Conservation (phyloP, 352 stramenopile species). For the Pythium rishiriense region DNA sequence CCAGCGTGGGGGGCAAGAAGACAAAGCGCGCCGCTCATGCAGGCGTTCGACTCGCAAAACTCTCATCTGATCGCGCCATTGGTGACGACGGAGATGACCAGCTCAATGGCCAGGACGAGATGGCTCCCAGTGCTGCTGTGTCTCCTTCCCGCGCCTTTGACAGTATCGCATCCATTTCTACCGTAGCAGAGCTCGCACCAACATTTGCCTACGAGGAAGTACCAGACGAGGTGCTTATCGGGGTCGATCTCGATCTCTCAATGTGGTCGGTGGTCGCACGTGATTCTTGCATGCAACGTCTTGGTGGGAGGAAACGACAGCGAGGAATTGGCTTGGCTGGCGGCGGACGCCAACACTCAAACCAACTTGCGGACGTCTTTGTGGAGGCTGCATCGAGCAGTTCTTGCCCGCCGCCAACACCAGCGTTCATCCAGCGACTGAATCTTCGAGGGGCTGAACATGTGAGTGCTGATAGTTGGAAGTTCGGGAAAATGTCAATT, state of each 20-base stretch:
- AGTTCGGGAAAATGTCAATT: background rate
- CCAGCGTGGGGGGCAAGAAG: background rate
- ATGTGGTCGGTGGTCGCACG: slow-evolving; percentile 67
- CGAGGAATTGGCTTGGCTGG: background rate
- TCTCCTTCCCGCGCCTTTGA: background rate
- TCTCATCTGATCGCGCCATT: slow-evolving; percentile 17
- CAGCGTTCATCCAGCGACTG: slow-evolving; percentile 20
- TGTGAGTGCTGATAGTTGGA: slow-evolving; percentile 21
- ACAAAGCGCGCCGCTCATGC: slow-evolving; percentile 37
- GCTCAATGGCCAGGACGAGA: background rate
- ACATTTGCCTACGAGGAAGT: slow-evolving; percentile 62
- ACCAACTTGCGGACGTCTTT: slow-evolving; percentile 41
- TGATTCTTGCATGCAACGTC: slow-evolving; percentile 53
- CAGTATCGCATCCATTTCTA: background rate
- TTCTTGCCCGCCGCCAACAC: slow-evolving; percentile 3
- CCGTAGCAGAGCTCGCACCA: slow-evolving; percentile 41
- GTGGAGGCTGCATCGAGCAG: background rate
- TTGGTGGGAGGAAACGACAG: slow-evolving; percentile 25
- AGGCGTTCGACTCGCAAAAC: slow-evolving; percentile 48
- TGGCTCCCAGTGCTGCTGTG: background rate
- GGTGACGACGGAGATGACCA: background rate
- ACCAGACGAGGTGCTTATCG: slow-evolving; percentile 60
- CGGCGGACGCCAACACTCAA: slow-evolving; percentile 5
- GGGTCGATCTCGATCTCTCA: slow-evolving; percentile 54
- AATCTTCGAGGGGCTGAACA: slow-evolving; percentile 67